Evolutionary conservation across 257 asterid genomes (phyloP).

Genomic region (Solanum gandarillasii): DNA sequence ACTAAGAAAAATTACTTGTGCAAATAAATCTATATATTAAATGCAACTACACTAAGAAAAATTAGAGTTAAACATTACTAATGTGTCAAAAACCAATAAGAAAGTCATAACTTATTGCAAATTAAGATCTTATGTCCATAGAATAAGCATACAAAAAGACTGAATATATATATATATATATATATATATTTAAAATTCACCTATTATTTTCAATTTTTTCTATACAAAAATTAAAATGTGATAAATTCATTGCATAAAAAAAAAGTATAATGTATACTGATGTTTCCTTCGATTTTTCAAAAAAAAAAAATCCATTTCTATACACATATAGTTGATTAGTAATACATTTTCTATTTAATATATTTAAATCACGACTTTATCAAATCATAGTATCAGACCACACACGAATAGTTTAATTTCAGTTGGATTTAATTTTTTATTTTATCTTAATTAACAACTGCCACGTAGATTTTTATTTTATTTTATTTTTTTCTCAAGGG

Average conservation of each 20-base stretch:
- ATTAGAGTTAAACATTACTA: not conserved
- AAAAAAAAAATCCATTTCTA: no score
- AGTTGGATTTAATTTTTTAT: not conserved
- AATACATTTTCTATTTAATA: not conserved
- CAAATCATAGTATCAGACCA: not conserved
- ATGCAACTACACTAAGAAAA: not conserved
- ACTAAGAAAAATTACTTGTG: not conserved
- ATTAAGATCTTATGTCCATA: not conserved
- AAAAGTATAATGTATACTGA: not conserved
- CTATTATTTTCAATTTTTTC: not conserved
- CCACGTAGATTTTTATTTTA: not conserved
- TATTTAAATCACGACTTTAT: not conserved
- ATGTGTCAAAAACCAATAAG: not conserved
- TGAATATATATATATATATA: not conserved
- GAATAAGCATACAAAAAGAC: not conserved
- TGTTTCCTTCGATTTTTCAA: not conserved
- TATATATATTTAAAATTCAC: not conserved
- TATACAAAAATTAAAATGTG: not conserved
- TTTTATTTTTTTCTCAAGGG: not conserved
- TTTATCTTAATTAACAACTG: not conserved
- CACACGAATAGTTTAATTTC: not conserved
- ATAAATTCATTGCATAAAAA: not conserved
- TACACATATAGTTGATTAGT: no score
- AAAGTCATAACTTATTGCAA: not conserved
- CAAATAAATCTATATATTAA: not conserved